Base-by-base conservation (phyloP, 1,139 yeast genomes). In the Candida smagusa region DNA sequence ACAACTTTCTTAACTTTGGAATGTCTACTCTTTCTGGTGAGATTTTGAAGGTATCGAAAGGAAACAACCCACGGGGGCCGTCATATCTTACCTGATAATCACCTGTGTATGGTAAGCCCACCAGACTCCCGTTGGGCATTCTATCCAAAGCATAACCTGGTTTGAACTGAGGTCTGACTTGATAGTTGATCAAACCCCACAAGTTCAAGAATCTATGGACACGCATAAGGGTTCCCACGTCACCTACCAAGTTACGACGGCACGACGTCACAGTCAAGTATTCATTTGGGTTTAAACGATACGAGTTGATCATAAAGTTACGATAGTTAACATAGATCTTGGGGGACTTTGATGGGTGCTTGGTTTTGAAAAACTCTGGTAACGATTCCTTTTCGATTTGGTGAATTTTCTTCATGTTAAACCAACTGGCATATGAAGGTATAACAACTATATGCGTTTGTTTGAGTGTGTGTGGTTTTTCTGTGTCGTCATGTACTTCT, bases 141-240 rank as follows among this genome's bases (percentile, higher is more conserved):
- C 86, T 86, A 47, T 82, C 88, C 25, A 81, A 69, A 1, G 74
- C 72, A 40, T 78, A 75, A 32, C 79, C 78, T 2, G 90, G 88
- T 48, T 79, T 74, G 43, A 78, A 65, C 45, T 77, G 81, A 2
- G 90, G 85, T 47, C 77, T 72, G 1, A 83, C 96, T 61, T 92
- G 98, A 57, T 94, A 94, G 60, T 94, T 94, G 40, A 94, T 88
- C 41, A 94, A 69, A 0, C 99, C 99, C 99, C 99, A 94, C 59
- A 85, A 87, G 55, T 81, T 90, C 46, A 94, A 70, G 55, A 94
- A 92, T 45, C 87, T 78, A 58, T 89, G 97, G 8, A 92, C 79
- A 47, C 99, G 76, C 77, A 92, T 80, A 43, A 94, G 75, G 1
- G 96, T 84, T 12, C 97, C 95, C 8, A 90, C 97, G 66, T 94